Percentiles rank a stretch among this genome's conserved stretches.
These are phyloP conservation scores for Lecanicillium sp. DNA, from an alignment of 2,329 filamentous ascomycete genomes.

Conservation along the genomic window DNA sequence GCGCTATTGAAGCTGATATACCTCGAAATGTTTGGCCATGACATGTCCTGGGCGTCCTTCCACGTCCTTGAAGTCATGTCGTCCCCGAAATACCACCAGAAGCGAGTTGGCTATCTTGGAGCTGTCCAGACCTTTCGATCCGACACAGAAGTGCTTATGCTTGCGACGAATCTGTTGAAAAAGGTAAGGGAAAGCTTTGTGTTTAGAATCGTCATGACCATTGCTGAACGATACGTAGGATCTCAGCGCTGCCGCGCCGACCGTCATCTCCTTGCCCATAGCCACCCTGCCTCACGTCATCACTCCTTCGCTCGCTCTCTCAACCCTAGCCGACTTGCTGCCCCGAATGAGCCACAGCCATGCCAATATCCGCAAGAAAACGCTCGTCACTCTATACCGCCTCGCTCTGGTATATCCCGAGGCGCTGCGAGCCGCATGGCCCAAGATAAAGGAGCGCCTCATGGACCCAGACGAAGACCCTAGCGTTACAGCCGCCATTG, in stretches of 20 bases:
- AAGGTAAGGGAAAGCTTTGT: conserved; percentile 48
- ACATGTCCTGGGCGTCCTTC: conserved; percentile 99
- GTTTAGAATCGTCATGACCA: background rate
- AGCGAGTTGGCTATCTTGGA: conserved; percentile 88
- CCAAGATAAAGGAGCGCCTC: conserved; percentile 89
- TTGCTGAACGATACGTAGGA: conserved; percentile 40
- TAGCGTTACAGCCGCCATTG: conserved; percentile 89
- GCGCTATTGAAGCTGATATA: conserved; percentile 94
- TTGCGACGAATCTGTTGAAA: conserved; percentile 93
- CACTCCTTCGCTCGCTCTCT: conserved; percentile 84
- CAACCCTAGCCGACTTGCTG: conserved; percentile 76
- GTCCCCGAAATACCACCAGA: conserved; percentile 87
- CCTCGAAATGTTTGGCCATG: conserved; percentile 97
- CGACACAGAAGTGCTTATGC: conserved; percentile 94
- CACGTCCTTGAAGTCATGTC: conserved; percentile 99
- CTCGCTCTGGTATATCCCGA: conserved; percentile 95
- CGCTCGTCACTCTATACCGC: conserved; percentile 87
- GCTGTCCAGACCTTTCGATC: conserved; percentile 93
- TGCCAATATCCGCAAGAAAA: conserved; percentile 85
- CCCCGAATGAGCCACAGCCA: conserved; percentile 82
- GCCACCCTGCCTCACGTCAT: conserved; percentile 90
- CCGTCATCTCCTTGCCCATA: conserved; percentile 78
- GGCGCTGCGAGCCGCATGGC: conserved; percentile 85
- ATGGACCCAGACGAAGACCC: conserved; percentile 86
- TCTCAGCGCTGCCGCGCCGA: conserved; percentile 61